phyloP scores from a whole-genome alignment of 2,329 filamentous ascomycete genomes.

The Pseudocercospora musae region DNA sequence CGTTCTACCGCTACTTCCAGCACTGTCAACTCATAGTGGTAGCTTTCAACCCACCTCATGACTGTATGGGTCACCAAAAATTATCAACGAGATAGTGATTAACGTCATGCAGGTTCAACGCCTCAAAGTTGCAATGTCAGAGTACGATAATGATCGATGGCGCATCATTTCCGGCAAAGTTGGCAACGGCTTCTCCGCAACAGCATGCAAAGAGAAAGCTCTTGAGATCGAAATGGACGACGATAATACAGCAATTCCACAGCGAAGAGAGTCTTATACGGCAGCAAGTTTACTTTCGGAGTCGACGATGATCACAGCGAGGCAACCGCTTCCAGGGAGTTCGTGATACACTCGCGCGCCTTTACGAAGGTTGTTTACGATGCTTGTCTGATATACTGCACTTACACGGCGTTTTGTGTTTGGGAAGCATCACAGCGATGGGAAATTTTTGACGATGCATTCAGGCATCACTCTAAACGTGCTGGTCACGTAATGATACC shows the following conservation, averaged over 20 bases:
- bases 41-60: not conserved
- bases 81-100: not conserved
- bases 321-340: not conserved
- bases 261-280: slow-evolving; percentile 3
- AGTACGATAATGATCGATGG: slow-evolving; percentile 92
- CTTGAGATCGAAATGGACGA: slow-evolving; percentile 50
- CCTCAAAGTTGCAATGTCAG: slow-evolving; percentile 70
- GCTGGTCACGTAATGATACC: slow-evolving; percentile 15
- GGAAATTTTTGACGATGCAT: not conserved
- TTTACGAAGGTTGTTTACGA: not conserved
- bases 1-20: slow-evolving; percentile 6
- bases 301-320: slow-evolving; percentile 11
- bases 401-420: slow-evolving; percentile 5
- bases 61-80: not conserved
- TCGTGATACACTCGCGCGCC: not conserved
- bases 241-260: slow-evolving; percentile 3
- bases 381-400: not conserved
- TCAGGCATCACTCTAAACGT: not conserved
- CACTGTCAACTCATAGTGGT: not conserved
- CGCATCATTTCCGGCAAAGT: slow-evolving; percentile 87
- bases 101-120: slow-evolving; percentile 59
- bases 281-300: slow-evolving; percentile 10
- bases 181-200: slow-evolving; percentile 82
- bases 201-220: slow-evolving; percentile 79
- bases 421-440: not conserved